Evolutionary conservation across 2,329 filamentous ascomycete species (phyloP).

Genomic region (Phialocephala subalpina): DNA sequence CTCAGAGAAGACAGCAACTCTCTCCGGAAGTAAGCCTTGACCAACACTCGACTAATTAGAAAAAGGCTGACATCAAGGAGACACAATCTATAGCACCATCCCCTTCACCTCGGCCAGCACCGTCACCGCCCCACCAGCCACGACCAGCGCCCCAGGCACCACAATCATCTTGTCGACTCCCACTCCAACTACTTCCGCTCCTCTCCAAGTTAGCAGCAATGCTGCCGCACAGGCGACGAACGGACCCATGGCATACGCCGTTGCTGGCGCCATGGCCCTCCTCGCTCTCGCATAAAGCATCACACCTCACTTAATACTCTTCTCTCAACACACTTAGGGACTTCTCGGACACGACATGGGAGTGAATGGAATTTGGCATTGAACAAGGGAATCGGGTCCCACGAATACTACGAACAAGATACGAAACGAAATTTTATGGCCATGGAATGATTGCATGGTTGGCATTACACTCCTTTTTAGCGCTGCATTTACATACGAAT

Average conservation of each 20-base stretch:
- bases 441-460: background rate
- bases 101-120: constrained; percentile 21
- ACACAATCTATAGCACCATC: constrained; percentile 24
- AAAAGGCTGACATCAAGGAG: no score
- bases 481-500: constrained; percentile 10
- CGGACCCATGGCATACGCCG: constrained; percentile 34
- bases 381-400: background rate
- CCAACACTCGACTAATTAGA: no score
- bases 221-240: constrained; percentile 33
- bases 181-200: constrained; percentile 29
- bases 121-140: constrained; percentile 15
- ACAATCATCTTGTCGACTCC: constrained; percentile 21
- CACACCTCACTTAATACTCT: background rate
- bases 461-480: constrained; percentile 22
- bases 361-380: constrained; percentile 2
- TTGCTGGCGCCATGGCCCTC: constrained; percentile 41
- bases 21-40: no score
- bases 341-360: background rate
- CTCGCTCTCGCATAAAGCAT: constrained; percentile 38
- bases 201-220: constrained; percentile 32
- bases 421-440: constrained; percentile 8
- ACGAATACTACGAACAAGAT: constrained; percentile 10
- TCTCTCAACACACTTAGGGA: background rate
- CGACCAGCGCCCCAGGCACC: constrained; percentile 2
- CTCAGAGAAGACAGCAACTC: constrained; percentile 34